Conservation (phyloP, 495 filamentous ascomycete genomes). For the Penicillium nucicola region DNA sequence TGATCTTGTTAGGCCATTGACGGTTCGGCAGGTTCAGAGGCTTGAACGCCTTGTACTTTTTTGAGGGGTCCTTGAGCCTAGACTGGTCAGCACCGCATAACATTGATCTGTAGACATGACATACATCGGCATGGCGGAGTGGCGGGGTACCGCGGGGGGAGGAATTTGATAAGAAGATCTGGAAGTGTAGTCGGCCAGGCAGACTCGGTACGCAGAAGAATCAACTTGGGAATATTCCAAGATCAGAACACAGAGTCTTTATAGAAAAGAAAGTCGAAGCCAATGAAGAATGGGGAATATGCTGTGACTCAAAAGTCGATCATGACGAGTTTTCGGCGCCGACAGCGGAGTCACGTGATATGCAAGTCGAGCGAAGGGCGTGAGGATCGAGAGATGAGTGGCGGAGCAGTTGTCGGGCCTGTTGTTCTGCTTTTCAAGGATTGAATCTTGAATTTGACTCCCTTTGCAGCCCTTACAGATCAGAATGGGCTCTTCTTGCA, state of each 20-base stretch:
- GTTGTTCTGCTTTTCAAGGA: background rate
- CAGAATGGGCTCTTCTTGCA: background rate
- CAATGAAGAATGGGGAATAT: constrained; percentile 22
- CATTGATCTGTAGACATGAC: constrained; percentile 4
- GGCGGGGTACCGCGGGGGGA: constrained; percentile 31
- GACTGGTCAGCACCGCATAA: background rate
- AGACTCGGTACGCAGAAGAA: constrained; percentile 1
- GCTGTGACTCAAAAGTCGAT: constrained; percentile 27
- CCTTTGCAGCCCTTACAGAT: background rate
- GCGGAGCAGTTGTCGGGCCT: background rate
- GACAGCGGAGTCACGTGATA: constrained; percentile 31
- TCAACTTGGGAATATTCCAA: background rate
- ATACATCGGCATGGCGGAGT: constrained; percentile 40
- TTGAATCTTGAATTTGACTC: background rate
- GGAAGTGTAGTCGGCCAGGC: background rate
- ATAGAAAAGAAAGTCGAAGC: constrained; percentile 11
- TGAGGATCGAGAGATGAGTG: background rate
- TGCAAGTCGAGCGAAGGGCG: background rate
- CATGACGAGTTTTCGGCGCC: constrained; percentile 29
- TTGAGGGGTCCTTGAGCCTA: constrained; percentile 93
- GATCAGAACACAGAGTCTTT: constrained; percentile 5
- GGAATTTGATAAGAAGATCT: constrained; percentile 20
- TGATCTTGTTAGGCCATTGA: constrained; percentile 80
- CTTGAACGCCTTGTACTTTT: constrained; percentile 80
- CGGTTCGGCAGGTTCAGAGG: constrained; percentile 80